Conservation (phyloP, 2,329 filamentous ascomycete species). For the Claviceps maximensis region DNA sequence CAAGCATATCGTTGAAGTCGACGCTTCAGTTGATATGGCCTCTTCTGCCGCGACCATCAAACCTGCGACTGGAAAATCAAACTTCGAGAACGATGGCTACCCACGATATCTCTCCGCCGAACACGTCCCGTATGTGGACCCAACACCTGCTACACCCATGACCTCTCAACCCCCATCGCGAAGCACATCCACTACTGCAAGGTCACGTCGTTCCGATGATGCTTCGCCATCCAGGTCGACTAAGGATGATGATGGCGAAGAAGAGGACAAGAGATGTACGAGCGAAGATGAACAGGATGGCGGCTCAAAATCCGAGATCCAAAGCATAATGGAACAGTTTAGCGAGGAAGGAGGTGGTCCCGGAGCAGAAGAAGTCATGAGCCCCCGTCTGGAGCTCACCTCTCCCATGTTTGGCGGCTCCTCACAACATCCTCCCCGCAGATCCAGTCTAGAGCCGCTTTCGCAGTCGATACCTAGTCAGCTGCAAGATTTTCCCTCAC, state of each 20-base stretch:
- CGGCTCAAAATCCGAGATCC: slow-evolving; percentile 72
- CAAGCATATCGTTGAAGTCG: slow-evolving; percentile 13
- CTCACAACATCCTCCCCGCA: slow-evolving; percentile 62
- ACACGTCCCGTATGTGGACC: slow-evolving; percentile 38
- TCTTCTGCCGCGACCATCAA: slow-evolving; percentile 37
- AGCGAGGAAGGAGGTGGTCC: slow-evolving; percentile 59
- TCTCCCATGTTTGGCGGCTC: slow-evolving; percentile 59
- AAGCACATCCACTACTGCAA: slow-evolving; percentile 40
- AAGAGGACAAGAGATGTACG: slow-evolving; percentile 42
- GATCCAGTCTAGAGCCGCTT: slow-evolving; percentile 71
- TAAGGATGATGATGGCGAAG: slow-evolving; percentile 44
- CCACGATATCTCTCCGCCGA: slow-evolving; percentile 35
- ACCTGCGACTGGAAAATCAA: slow-evolving; percentile 26
- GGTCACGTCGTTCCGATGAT: slow-evolving; percentile 30
- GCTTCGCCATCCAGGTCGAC: slow-evolving; percentile 39
- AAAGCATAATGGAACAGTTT: slow-evolving; percentile 97
- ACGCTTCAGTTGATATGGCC: slow-evolving; percentile 22
- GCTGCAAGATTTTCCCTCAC: slow-evolving; percentile 32
- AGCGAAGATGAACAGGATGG: slow-evolving; percentile 54
- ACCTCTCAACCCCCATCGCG: slow-evolving; percentile 45
- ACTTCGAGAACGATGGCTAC: slow-evolving; percentile 19
- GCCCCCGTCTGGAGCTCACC: slow-evolving; percentile 70
- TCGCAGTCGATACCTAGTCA: slow-evolving; percentile 37
- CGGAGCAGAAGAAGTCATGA: slow-evolving; percentile 78
- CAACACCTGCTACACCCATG: slow-evolving; percentile 43